Base-by-base conservation (phyloP, 1,139 yeast species). In the Insectozyma bohioensis region DNA sequence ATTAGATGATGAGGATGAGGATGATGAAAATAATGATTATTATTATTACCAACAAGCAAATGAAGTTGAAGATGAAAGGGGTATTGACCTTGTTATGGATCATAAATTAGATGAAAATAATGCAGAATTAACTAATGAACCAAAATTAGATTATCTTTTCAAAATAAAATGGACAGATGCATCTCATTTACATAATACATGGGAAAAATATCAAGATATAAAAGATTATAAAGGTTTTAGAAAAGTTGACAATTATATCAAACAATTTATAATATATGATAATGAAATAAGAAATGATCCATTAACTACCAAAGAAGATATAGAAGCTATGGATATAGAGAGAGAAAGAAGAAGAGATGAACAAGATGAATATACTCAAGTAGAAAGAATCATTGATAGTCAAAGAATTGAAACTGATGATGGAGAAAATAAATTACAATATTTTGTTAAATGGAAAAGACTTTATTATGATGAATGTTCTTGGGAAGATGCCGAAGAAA, bases 391-490 rank as follows among this genome's bases (percentile, higher is more conserved):
- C 33, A 90, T 92, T 21, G 88, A 87, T 39, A 80, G 92, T 36
- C 88, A 86, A 48, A 78, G 98, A 54, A 73, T 80, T 13, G 64
- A 65, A 30, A 65, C 66, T 5, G 69, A 71, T 18, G 78, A 73
- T 9, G 81, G 74, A 6, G 72, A 72, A 22, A 79, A 80, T 20
- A 80, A 75, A 39, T 67, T 92, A 43, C 84, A 81, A 51, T 94
- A 92, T 55, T 76, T 83, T 41, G 92, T 90, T 40, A 94, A 94
- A 58, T 92, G 98, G 98, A 83, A 80, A 54, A 74, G 97, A 39
- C 70, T 94, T 27, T 85, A 90, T 52, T 94, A 94, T 52, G 97
- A 94, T 58, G 95, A 86, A 46, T 87, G 96, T 43, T 87, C 97
- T 4, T 94, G 98, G 98, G 99, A 94, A 61, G 78, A 81, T 47